Conservation (phyloP, 2,329 filamentous ascomycete species). For the Gremmenia infestans region DNA sequence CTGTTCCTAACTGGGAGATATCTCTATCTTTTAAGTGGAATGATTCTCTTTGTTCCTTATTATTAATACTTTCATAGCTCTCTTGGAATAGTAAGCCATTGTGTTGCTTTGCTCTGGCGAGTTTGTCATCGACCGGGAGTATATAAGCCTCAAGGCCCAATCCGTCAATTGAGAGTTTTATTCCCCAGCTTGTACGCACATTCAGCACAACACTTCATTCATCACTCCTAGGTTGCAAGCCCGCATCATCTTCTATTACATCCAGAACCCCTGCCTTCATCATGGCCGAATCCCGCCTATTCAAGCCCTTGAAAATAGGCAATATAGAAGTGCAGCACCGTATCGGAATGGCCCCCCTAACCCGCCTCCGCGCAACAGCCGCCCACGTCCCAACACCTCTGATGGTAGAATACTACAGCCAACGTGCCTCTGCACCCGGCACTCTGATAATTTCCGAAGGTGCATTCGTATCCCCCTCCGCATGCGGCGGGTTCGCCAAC, state of each 20-base stretch:
- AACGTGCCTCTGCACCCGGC: slow-evolving; percentile 45
- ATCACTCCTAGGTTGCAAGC: no score
- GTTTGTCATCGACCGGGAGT: background rate
- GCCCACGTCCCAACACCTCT: slow-evolving; percentile 41
- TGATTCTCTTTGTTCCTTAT: background rate
- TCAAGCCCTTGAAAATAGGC: slow-evolving; percentile 40
- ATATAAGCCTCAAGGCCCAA: background rate
- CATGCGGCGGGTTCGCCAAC: slow-evolving; percentile 44
- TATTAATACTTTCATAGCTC: background rate
- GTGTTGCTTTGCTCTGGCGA: background rate
- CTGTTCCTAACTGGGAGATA: background rate
- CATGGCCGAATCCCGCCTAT: slow-evolving; percentile 30
- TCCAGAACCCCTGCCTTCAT: background rate
- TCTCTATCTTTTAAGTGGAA: background rate
- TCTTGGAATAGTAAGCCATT: no score
- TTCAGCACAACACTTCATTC: no score
- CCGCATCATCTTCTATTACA: no score
- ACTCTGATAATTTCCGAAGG: slow-evolving; percentile 54
- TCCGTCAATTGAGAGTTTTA: background rate
- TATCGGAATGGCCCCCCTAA: slow-evolving; percentile 53
- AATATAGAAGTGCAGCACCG: slow-evolving; percentile 37
- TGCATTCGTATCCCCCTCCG: slow-evolving; percentile 45
- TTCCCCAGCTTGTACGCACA: background rate
- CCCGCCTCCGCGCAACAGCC: slow-evolving; percentile 46
- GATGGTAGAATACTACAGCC: slow-evolving; percentile 47